Percentiles rank a stretch among this genome's conserved stretches.
phyloP scores from a whole-genome alignment of 2,329 filamentous ascomycete genomes.

The Aspergillus sp. region DNA sequence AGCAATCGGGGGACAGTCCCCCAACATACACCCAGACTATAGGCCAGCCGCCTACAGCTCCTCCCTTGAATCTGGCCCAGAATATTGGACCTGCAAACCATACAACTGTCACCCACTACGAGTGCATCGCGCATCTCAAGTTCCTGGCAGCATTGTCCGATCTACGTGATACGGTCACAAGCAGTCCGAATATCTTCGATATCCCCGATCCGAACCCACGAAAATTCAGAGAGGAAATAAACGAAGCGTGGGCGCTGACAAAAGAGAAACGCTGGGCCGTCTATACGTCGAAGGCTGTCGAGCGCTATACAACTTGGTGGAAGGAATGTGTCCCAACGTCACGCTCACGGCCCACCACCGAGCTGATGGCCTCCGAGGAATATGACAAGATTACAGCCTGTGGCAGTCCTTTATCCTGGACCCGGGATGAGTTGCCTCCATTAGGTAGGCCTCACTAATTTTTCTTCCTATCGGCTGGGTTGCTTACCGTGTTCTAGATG shows the following conservation, averaged over 20 bases:
- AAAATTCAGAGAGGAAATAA: constrained; percentile 32
- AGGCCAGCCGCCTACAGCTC: constrained; percentile 19
- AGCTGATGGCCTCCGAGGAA: constrained; percentile 18
- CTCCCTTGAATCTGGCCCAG: constrained; percentile 24
- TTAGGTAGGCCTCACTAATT: constrained; percentile 49
- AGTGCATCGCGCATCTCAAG: constrained; percentile 72
- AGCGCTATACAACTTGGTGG: constrained; percentile 70
- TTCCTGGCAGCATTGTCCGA: constrained; percentile 67
- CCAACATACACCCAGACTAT: constrained; percentile 26
- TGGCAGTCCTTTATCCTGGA: constrained; percentile 37
- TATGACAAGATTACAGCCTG: constrained; percentile 35
- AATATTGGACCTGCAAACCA: constrained; percentile 9
- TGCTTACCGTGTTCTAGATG: constrained; percentile 49
- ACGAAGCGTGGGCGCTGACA: constrained; percentile 53
- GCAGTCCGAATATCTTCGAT: constrained; percentile 66
- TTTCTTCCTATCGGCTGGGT: background rate
- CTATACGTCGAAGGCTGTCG: constrained; percentile 66
- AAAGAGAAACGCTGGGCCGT: constrained; percentile 73
- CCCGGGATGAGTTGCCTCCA: constrained; percentile 53
- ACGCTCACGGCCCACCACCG: constrained; percentile 13
- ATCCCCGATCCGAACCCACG: constrained; percentile 53
- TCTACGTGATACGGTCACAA: constrained; percentile 66
- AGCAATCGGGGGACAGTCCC: constrained; percentile 16
- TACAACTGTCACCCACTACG: constrained; percentile 45
- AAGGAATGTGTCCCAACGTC: constrained; percentile 28